Conservation (phyloP, 73 alveolate genomes). For the Paramecium caudatum region DNA sequence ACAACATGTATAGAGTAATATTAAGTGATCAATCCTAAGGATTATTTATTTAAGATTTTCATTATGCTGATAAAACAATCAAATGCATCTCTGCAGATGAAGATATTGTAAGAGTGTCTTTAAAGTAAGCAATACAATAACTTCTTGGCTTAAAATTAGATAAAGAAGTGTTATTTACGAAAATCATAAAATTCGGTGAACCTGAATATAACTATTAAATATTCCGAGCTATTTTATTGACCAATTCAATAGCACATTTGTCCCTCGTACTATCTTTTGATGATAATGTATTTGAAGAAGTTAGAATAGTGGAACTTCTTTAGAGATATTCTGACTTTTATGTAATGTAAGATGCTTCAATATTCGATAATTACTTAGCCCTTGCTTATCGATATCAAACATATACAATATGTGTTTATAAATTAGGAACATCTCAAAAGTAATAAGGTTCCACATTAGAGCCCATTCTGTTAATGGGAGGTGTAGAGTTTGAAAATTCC, state of each 20-base stretch:
- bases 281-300: background rate
- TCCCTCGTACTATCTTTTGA: background rate
- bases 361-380: background rate
- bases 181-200: background rate
- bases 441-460: background rate
- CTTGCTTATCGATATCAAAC: background rate
- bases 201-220: background rate
- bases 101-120: background rate
- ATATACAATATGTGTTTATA: background rate
- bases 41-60: slow-evolving; percentile 10
- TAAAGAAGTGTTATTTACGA: background rate
- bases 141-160: background rate
- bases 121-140: background rate
- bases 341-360: background rate
- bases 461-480: background rate
- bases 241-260: background rate
- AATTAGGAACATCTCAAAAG: no score
- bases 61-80: background rate
- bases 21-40: slow-evolving; percentile 31
- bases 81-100: slow-evolving; percentile 24
- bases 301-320: background rate
- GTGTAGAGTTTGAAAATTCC: background rate
- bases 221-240: background rate
- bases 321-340: background rate
- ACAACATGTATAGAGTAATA: slow-evolving; percentile 20